Conservation (phyloP, 2,329 filamentous ascomycete species). For the Alternaria sp. region DNA sequence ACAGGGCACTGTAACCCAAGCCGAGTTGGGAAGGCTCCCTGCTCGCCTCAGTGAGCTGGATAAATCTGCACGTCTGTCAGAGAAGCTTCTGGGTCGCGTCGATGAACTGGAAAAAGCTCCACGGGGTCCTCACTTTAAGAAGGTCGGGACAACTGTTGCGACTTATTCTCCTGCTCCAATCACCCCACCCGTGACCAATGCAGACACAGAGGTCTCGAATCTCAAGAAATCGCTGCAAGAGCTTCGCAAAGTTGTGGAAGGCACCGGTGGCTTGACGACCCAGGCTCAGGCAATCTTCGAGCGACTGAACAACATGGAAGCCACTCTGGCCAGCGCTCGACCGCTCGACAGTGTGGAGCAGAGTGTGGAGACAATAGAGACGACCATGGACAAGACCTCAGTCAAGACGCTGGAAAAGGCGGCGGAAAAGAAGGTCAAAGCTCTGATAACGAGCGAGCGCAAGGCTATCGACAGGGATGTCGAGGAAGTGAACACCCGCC, state of each 20-base stretch:
- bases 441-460: background rate
- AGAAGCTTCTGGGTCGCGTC: background rate
- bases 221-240: background rate
- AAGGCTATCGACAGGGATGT: background rate
- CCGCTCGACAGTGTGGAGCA: background rate
- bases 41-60: background rate
- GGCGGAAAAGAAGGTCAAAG: background rate
- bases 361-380: background rate
- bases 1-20: background rate
- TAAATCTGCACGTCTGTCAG: background rate
- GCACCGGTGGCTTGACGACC: background rate
- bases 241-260: background rate
- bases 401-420: background rate
- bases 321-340: background rate
- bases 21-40: background rate
- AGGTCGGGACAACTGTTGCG: background rate
- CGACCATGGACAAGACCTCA: background rate
- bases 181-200: background rate
- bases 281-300: background rate
- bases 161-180: background rate
- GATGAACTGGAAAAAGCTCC: background rate
- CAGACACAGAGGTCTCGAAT: background rate
- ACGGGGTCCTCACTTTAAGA: background rate
- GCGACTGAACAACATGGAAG: background rate
- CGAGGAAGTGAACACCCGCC: background rate